phyloP scores from a whole-genome alignment of 73 alveolate genomes.

The Paramecium tetraurelia region DNA sequence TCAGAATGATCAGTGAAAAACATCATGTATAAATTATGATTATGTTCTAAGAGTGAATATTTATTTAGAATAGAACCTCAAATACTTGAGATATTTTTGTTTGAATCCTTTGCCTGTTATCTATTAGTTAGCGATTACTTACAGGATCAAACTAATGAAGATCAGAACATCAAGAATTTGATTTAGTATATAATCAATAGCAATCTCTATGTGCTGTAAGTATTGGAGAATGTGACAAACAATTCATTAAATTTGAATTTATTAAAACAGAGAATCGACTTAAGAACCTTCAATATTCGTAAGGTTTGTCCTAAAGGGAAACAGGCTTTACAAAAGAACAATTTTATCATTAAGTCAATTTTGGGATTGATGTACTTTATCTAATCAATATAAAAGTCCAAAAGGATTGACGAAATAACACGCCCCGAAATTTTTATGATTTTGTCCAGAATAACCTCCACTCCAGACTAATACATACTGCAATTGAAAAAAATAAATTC shows the following conservation, averaged over 20 bases:
- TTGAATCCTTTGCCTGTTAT: background rate
- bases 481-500: background rate
- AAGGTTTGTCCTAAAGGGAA: slow-evolving; percentile 10
- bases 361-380: slow-evolving; percentile 33
- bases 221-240: background rate
- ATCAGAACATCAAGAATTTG: background rate
- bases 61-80: background rate
- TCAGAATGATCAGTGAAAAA: background rate
- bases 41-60: background rate
- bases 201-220: background rate
- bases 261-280: background rate
- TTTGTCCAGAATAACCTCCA: background rate
- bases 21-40: background rate
- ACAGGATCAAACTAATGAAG: background rate
- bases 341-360: slow-evolving; percentile 8
- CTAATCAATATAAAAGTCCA: slow-evolving; percentile 36
- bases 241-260: background rate
- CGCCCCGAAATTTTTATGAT: slow-evolving; percentile 33
- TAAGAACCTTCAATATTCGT: background rate
- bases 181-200: background rate
- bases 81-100: background rate
- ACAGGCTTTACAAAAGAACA: background rate
- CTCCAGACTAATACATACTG: background rate
- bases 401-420: slow-evolving; percentile 48
- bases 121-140: background rate